Evolutionary conservation across 805 yeast genomes (phyloP).

Genomic region (Wickerhamiella dianesei): DNA sequence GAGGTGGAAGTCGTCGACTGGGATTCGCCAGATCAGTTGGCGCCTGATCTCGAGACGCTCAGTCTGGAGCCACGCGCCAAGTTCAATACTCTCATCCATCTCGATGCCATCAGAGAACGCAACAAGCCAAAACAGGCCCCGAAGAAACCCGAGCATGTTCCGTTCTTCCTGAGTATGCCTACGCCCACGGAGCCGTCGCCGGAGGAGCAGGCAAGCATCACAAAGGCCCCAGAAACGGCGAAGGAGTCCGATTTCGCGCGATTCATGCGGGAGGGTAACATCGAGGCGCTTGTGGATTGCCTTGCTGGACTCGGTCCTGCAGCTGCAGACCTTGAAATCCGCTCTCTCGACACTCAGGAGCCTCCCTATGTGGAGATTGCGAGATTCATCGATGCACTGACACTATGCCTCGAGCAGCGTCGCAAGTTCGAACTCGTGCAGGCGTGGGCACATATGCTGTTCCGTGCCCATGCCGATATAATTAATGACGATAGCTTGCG

Average conservation of each 20-base stretch:
- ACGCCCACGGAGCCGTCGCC: conserved; percentile 16
- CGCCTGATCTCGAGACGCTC: conserved; percentile 50
- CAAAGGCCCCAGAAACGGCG: background rate
- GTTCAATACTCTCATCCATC: conserved; percentile 60
- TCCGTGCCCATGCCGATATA: conserved; percentile 74
- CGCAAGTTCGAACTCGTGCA: conserved; percentile 63
- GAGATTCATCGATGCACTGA: conserved; percentile 53
- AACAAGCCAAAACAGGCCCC: conserved; percentile 85
- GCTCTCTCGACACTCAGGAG: conserved; percentile 44
- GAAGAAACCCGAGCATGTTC: conserved; percentile 65
- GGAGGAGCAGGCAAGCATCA: background rate
- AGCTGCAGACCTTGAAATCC: conserved; percentile 68
- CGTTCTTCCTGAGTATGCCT: conserved; percentile 52
- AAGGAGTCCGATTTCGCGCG: conserved; percentile 16
- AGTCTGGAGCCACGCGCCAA: conserved; percentile 66
- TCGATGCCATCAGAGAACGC: conserved; percentile 73
- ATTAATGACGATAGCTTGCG: conserved; percentile 33
- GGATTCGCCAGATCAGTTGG: conserved; percentile 38
- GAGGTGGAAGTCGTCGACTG: conserved; percentile 29
- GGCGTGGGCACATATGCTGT: conserved; percentile 63
- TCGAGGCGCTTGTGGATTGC: conserved; percentile 37
- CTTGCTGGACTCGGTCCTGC: conserved; percentile 60
- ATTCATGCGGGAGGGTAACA: conserved; percentile 23
- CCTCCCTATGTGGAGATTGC: conserved; percentile 58
- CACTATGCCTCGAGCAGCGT: conserved; percentile 42